Conservation (phyloP, 176 grass and related monocot species). For the Bothriochloa decipiens region DNA sequence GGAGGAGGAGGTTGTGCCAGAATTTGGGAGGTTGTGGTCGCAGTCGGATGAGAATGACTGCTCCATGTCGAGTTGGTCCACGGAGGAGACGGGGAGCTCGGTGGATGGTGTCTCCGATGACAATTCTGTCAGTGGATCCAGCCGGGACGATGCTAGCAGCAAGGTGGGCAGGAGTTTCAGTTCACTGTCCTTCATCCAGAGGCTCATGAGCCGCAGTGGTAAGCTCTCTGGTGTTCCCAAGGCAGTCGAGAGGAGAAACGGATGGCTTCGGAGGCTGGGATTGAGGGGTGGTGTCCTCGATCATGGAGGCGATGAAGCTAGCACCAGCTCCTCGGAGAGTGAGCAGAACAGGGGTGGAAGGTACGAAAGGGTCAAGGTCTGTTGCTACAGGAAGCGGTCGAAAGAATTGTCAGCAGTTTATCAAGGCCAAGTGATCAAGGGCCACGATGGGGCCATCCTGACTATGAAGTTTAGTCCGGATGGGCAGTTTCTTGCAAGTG, state of each 20-base stretch:
- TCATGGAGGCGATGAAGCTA: conserved; percentile 46
- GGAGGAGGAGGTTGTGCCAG: conserved; percentile 31
- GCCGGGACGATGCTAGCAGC: conserved; percentile 38
- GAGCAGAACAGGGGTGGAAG: conserved; percentile 44
- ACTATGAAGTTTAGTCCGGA: conserved; percentile 92
- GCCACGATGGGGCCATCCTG: conserved; percentile 81
- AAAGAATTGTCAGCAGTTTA: conserved; percentile 88
- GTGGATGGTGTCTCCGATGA: conserved; percentile 45
- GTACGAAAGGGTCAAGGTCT: conserved; percentile 69
- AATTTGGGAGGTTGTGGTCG: conserved; percentile 38
- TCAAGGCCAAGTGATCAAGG: conserved; percentile 75
- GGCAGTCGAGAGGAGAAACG: conserved; percentile 48
- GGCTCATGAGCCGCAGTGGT: conserved; percentile 47
- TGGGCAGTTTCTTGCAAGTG: conserved; percentile 76
- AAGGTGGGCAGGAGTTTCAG: conserved; percentile 53
- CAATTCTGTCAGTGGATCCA: conserved; percentile 54
- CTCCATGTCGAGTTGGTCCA: conserved; percentile 64
- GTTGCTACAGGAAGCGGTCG: conserved; percentile 53
- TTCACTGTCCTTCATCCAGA: conserved; percentile 46
- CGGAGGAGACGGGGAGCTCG: conserved; percentile 51
- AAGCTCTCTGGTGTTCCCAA: conserved; percentile 44
- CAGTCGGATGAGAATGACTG: conserved; percentile 56
- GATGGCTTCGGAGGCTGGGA: conserved; percentile 77
- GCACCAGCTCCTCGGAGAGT: conserved; percentile 53
- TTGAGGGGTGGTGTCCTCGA: conserved; percentile 47